These are phyloP conservation scores for Ulmus americana DNA, from an alignment of 331 rosid genomes.

Conservation along the genomic window DNA sequence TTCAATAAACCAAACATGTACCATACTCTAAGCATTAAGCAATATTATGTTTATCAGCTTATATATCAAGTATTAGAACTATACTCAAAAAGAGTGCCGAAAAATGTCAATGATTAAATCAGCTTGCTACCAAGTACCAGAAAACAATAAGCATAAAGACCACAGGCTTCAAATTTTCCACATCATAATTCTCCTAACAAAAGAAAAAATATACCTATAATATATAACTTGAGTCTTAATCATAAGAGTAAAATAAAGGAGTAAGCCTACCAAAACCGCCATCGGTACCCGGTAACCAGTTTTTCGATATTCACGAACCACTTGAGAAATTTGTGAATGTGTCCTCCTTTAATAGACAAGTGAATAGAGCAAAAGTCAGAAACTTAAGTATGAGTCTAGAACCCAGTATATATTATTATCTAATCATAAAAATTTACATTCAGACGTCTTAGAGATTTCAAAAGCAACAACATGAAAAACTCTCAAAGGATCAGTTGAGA, in stretches of 20 bases:
- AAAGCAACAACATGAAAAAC: too few relatives aligned
- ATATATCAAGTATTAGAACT: not conserved
- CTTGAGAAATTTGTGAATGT: slow-evolving; percentile 89
- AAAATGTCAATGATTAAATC: not conserved
- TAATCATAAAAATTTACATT: too few relatives aligned
- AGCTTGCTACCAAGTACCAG: not conserved
- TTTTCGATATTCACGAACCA: slow-evolving; percentile 71
- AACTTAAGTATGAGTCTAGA: too few relatives aligned
- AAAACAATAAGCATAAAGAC: not conserved
- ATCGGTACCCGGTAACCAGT: slow-evolving; percentile 83
- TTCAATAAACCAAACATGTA: not conserved
- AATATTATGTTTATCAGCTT: not conserved
- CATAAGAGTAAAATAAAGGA: slow-evolving; percentile 11
- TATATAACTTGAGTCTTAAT: not conserved
- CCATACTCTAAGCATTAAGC: not conserved
- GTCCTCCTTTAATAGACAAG: slow-evolving; percentile 64
- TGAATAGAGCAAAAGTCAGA: not conserved
- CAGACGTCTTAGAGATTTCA: too few relatives aligned
- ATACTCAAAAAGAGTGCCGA: not conserved
- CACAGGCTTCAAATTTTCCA: not conserved
- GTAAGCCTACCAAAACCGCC: slow-evolving; percentile 75
- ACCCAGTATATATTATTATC: too few relatives aligned
- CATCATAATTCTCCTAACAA: not conserved
- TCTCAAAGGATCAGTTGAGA: too few relatives aligned
- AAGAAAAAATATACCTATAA: not conserved